phyloP scores from a whole-genome alignment of 257 asterid species.

The Gardenia jasminoides region DNA sequence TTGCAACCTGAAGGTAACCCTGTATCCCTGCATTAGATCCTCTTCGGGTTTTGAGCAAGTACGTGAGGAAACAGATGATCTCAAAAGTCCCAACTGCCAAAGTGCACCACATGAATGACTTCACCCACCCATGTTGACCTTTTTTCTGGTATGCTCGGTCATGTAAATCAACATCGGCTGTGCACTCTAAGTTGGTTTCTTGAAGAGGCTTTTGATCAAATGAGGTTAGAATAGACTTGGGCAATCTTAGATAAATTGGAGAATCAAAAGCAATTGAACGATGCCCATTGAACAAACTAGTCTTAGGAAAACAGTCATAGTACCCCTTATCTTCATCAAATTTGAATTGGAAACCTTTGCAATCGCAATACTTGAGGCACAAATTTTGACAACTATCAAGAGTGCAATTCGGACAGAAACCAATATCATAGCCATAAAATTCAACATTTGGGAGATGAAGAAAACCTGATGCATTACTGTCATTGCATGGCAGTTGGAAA shows the following conservation, averaged over 20 bases:
- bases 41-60: not conserved
- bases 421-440: conserved; percentile 40
- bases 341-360: conserved; percentile 41
- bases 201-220: not conserved
- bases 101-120: conserved; percentile 4
- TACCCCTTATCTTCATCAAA: not conserved
- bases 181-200: conserved; percentile 11
- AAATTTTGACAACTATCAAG: conserved; percentile 24
- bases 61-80: not conserved
- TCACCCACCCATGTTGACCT: not conserved
- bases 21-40: not conserved
- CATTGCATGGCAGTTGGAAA: conserved; percentile 16
- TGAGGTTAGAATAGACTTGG: not conserved
- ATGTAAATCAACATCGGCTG: not conserved
- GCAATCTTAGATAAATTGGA: conserved; percentile 27
- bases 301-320: conserved; percentile 32
- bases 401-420: conserved; percentile 14
- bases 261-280: conserved; percentile 1
- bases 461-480: conserved; percentile 10
- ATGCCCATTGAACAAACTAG: conserved; percentile 30
- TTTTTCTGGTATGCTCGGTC: conserved; percentile 4
- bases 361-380: conserved; percentile 30
- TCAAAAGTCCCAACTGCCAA: conserved; percentile 11
- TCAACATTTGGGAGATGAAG: conserved; percentile 26
- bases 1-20: conserved; percentile 26